Base-by-base conservation (phyloP, 257 asterid species). In the Salvia miltiorrhiza region DNA sequence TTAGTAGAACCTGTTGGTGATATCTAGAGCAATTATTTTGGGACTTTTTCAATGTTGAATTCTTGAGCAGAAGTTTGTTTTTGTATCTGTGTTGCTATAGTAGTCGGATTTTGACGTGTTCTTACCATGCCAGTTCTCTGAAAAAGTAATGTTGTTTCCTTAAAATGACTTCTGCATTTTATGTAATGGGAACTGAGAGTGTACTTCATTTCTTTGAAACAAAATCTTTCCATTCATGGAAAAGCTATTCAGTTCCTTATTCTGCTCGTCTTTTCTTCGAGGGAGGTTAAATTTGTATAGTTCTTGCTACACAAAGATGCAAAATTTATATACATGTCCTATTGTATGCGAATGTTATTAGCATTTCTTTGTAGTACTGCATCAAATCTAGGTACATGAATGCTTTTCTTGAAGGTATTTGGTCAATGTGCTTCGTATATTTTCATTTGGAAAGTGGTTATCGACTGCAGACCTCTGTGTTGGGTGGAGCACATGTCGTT, bases 401-500 rank as follows among this genome's bases (percentile, higher is more conserved):
- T 17, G 21, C 30, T 39, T 32, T 26, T 30, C 57, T 28, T 63
- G 35, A 41, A 43, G 26, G n/a, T 9, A 45, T 30, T 19, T 32
- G 0, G 11, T 19, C 61, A 17, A 28, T 35, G 23, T 33, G 9
- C 13, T 9, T 26, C 5, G 35, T 55, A 24, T 37, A 7, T 28
- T 41, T 12, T 12, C 4, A 33, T 19, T 58, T 20, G 23, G 53
- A 9, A 28, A 8, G 11, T 21, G 40, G 68, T 33, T 43, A 20
- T 58, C 20, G 41, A n/a, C 55, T 57, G 69, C 85, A 92, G 98
- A 60, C 98, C 98, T 52, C 71, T 90, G 70, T 92, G 98, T 79
- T 92, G 98, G 98, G 85, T 86, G 82, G 95, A 92, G 67, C 98
- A 92, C 43, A 90, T 92, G 98, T 79, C 98, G 44, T 65, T 92